phyloP scores from a whole-genome alignment of 176 grass and related monocot species.

The Lolium rigidum region DNA sequence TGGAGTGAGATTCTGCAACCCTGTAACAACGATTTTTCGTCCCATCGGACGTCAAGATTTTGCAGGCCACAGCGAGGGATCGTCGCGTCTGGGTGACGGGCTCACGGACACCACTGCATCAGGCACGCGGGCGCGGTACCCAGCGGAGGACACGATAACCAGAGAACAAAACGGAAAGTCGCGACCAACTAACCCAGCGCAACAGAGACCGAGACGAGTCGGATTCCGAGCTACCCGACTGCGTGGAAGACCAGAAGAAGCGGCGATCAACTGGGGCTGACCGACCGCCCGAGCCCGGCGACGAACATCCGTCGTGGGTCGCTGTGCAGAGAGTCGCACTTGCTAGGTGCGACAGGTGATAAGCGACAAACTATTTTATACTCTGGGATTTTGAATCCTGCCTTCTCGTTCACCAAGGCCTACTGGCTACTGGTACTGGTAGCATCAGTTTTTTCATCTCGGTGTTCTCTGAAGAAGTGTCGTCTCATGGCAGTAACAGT shows the following conservation, averaged over 20 bases:
- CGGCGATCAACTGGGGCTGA: not conserved
- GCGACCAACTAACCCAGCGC: not conserved
- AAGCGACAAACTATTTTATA: not conserved
- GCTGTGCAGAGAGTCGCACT: not conserved
- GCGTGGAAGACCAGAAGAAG: not conserved
- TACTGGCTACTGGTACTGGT: not conserved
- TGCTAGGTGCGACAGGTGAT: not conserved
- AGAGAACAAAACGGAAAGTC: not conserved
- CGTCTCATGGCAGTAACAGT: not conserved
- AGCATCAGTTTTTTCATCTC: not conserved
- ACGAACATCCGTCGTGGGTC: not conserved
- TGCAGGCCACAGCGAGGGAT: no score
- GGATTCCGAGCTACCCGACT: not conserved
- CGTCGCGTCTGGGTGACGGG: no score
- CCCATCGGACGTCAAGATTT: no score
- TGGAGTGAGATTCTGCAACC: no score
- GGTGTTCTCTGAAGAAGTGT: not conserved
- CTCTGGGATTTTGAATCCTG: constrained; percentile 15
- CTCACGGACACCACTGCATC: no score
- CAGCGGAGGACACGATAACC: not conserved
- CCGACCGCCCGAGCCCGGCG: constrained; percentile 9
- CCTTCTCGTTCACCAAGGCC: constrained; percentile 2
- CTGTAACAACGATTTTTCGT: no score
- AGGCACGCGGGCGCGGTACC: no score
- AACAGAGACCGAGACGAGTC: not conserved